A percentile compares a stretch with the other conserved stretches of the same genome.
Evolutionary conservation across 495 filamentous ascomycete species (phyloP).

Genomic region (Barbatosphaeria neglecta): DNA sequence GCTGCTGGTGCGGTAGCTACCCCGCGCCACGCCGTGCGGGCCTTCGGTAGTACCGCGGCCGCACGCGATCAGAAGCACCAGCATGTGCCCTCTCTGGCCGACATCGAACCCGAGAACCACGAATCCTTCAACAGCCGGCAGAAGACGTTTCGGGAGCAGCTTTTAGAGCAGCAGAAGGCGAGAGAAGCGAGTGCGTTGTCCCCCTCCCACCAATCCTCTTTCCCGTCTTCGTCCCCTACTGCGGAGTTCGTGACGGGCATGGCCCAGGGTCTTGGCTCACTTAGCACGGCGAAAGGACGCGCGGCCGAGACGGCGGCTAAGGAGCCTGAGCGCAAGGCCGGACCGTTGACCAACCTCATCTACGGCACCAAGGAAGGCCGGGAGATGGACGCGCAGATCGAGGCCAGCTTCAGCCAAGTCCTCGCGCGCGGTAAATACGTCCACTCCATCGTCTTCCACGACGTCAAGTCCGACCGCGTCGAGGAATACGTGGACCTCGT

Average conservation of each 20-base stretch:
- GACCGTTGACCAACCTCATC: slow-evolving; percentile 59
- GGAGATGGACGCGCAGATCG: slow-evolving; percentile 85
- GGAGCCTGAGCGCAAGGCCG: slow-evolving; percentile 35
- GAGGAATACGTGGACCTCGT: slow-evolving; percentile 90
- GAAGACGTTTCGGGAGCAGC: slow-evolving; percentile 73
- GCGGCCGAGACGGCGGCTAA: slow-evolving; percentile 30
- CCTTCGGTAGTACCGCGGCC: slow-evolving; percentile 48
- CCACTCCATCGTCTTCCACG: slow-evolving; percentile 93
- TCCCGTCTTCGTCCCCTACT: slow-evolving; percentile 41
- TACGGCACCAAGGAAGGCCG: slow-evolving; percentile 93
- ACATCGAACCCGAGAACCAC: slow-evolving; percentile 57
- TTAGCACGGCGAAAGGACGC: slow-evolving; percentile 45
- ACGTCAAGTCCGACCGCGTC: slow-evolving; percentile 89
- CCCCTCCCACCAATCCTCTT: slow-evolving; percentile 25
- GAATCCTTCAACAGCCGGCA: slow-evolving; percentile 68
- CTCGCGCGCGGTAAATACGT: slow-evolving; percentile 96
- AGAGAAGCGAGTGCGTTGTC: slow-evolving; percentile 66
- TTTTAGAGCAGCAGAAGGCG: slow-evolving; percentile 65
- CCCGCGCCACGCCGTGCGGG: slow-evolving; percentile 36
- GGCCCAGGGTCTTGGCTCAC: slow-evolving; percentile 51
- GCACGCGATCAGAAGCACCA: slow-evolving; percentile 29
- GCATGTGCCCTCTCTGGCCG: slow-evolving; percentile 66
- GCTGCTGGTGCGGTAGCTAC: slow-evolving; percentile 26
- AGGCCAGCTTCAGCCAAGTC: slow-evolving; percentile 86
- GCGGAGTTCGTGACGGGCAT: slow-evolving; percentile 22